These are phyloP conservation scores for Takashimella koratensis DNA, from an alignment of 1,284 basidiomycete genomes.

Conservation along the genomic window DNA sequence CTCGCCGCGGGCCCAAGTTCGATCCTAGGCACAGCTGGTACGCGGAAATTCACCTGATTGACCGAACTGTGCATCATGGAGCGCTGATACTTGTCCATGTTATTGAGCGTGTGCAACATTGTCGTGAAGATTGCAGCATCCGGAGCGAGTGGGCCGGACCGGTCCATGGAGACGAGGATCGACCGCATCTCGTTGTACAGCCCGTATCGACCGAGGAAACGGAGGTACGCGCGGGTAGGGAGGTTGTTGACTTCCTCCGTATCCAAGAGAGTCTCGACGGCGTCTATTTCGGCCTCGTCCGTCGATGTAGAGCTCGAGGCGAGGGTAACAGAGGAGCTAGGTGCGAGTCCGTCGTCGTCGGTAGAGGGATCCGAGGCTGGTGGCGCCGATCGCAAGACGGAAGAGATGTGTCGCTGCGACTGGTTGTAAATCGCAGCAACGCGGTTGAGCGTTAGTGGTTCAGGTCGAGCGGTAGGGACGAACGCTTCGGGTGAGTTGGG, in stretches of 20 bases:
- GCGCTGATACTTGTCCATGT: conserved; percentile 10
- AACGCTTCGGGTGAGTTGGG: conserved; percentile 1
- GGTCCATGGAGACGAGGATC: conserved; percentile 36
- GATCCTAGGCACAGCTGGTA: not conserved
- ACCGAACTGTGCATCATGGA: not conserved
- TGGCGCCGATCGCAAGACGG: not conserved
- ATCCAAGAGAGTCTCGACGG: not conserved
- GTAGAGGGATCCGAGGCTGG: not conserved
- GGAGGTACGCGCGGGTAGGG: conserved; percentile 46
- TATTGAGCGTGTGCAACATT: conserved; percentile 25
- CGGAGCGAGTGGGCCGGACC: conserved; percentile 28
- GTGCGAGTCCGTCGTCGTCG: not conserved
- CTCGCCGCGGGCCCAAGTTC: conserved; percentile 19
- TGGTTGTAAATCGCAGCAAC: conserved; percentile 38
- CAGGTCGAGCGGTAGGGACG: conserved; percentile 11
- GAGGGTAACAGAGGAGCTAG: not conserved
- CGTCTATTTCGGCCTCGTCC: not conserved
- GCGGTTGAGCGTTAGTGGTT: conserved; percentile 30
- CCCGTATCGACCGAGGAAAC: conserved; percentile 35
- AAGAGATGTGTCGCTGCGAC: conserved; percentile 28
- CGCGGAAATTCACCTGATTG: not conserved
- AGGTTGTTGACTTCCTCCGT: conserved; percentile 21
- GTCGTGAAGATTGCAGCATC: conserved; percentile 40
- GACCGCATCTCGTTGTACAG: conserved; percentile 40
- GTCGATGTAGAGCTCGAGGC: not conserved